Conservation (phyloP, 306 rosid species). For the Astragalus membranaceus region DNA sequence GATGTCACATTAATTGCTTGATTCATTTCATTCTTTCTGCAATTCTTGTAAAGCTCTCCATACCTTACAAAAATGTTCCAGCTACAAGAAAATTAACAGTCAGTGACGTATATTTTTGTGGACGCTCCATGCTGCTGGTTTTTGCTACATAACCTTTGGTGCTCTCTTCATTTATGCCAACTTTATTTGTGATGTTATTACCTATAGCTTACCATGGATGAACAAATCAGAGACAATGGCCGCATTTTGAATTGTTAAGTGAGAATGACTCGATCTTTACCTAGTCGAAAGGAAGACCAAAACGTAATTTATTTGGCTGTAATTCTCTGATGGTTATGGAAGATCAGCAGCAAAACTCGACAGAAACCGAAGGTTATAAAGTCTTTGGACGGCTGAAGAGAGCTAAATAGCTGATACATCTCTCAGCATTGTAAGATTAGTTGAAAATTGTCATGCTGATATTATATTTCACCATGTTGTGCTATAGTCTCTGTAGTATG, state of each 20-base stretch:
- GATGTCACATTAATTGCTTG: slow-evolving; percentile 2
- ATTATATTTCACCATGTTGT: not conserved
- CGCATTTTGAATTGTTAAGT: not conserved
- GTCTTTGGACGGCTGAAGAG: not conserved
- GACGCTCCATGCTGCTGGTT: slow-evolving; percentile 12
- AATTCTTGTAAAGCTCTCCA: slow-evolving; percentile 44
- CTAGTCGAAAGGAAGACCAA: not conserved
- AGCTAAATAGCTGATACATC: not conserved
- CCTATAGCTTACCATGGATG: not conserved
- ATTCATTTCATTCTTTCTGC: slow-evolving; percentile 39
- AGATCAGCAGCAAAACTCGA: not conserved
- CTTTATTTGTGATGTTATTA: not conserved
- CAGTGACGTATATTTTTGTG: slow-evolving; percentile 7
- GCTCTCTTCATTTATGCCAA: not conserved
- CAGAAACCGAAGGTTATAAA: not conserved
- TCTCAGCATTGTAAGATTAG: not conserved
- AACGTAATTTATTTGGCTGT: not conserved
- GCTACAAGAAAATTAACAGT: no score
- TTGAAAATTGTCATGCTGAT: not conserved
- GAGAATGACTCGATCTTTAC: not conserved
- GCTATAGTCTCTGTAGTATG: not conserved
- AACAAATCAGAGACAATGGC: not conserved
- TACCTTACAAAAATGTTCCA: slow-evolving; percentile 22
- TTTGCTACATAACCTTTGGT: slow-evolving; percentile 28
- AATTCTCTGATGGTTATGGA: not conserved